A percentile compares a stretch with the other conserved stretches of the same genome.
phyloP scores from a whole-genome alignment of 345 rosid genomes.

The Noccaea bulbosa region DNA sequence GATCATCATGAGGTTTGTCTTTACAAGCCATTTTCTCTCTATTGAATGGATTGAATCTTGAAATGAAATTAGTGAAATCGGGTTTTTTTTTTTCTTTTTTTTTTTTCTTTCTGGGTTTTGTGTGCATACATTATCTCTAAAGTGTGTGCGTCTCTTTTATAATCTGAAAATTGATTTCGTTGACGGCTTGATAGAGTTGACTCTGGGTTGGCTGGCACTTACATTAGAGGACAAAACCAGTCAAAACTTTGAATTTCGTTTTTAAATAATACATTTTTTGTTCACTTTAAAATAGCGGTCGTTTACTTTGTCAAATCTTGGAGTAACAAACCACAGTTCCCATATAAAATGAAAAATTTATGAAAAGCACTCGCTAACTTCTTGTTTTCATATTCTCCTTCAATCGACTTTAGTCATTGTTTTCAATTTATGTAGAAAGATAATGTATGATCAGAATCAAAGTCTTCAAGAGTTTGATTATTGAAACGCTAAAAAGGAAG shows the following conservation, averaged over 20 bases:
- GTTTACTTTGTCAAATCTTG: slow-evolving; percentile 10
- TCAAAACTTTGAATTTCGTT: slow-evolving; percentile 8
- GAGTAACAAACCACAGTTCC: background rate
- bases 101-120: slow-evolving; percentile 14
- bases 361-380: slow-evolving; percentile 6
- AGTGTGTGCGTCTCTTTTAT: background rate
- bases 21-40: slow-evolving; percentile 16
- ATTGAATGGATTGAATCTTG: background rate
- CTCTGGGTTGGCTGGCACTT: slow-evolving; percentile 11
- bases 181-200: slow-evolving; percentile 23
- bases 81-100: background rate
- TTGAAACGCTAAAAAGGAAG: background rate
- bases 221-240: slow-evolving; percentile 1
- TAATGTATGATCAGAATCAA: background rate
- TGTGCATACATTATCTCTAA: slow-evolving; percentile 7
- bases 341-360: background rate
- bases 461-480: slow-evolving; percentile 5
- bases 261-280: background rate
- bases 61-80: background rate
- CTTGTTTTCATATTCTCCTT: slow-evolving; percentile 6
- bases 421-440: background rate
- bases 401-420: background rate
- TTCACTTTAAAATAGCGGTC: background rate
- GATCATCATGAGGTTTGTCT: slow-evolving; percentile 8
- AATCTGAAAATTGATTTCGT: slow-evolving; percentile 9